These are phyloP conservation scores for Flammula alnicola DNA, from an alignment of 1,284 basidiomycete genomes.

Conservation along the genomic window DNA sequence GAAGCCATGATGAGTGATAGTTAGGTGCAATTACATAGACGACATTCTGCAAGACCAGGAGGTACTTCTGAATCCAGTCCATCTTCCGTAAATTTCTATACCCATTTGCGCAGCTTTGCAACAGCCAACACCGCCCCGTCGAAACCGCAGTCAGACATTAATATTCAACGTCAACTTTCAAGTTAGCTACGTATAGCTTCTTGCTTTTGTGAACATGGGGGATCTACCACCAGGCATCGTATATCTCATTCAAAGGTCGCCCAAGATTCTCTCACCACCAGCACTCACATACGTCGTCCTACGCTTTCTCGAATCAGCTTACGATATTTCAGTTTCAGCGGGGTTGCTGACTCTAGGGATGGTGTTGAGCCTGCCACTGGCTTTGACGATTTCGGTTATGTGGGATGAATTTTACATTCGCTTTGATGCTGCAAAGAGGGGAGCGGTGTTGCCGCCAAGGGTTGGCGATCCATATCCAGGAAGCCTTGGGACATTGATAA, in stretches of 20 bases:
- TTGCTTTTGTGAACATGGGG: constrained; percentile 9
- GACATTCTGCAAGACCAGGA: too few relatives aligned
- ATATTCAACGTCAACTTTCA: too few relatives aligned
- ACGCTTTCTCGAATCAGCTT: constrained; percentile 2
- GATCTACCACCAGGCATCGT: constrained; percentile 28
- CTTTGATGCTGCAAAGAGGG: constrained; percentile 21
- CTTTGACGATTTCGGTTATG: constrained; percentile 19
- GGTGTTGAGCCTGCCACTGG: constrained; percentile 20
- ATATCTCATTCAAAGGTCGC: constrained; percentile 25
- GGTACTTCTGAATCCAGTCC: too few relatives aligned
- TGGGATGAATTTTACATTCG: constrained; percentile 18
- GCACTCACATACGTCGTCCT: constrained; percentile 17
- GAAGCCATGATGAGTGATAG: too few relatives aligned
- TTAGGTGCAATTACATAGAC: too few relatives aligned
- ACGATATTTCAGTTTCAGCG: constrained; percentile 6
- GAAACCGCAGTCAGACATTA: too few relatives aligned
- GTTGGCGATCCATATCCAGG: constrained; percentile 22
- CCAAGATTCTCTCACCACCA: constrained; percentile 23
- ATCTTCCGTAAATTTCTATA: too few relatives aligned
- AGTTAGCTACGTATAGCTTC: too few relatives aligned
- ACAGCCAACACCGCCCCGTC: too few relatives aligned
- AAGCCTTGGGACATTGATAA: constrained; percentile 3
- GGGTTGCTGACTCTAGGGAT: constrained; percentile 17
- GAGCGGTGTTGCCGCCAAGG: constrained; percentile 26
- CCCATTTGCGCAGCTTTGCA: too few relatives aligned